Conservation (phyloP, 2,329 filamentous ascomycete species). For the Ophiostoma ulmi region DNA sequence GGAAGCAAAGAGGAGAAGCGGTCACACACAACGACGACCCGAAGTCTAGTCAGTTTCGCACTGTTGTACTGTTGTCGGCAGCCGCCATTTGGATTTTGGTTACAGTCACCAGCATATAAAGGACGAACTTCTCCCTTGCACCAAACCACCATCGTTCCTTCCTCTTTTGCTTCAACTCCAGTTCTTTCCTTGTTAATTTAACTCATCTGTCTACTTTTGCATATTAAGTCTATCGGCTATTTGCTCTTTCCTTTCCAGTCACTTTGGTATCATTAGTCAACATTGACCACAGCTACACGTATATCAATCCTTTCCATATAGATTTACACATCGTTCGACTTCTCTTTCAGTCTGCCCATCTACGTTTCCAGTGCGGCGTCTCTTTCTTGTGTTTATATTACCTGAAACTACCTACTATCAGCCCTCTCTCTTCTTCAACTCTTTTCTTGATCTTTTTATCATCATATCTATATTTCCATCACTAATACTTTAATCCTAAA, state of each 20-base stretch:
- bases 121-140: background rate
- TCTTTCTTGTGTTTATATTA: background rate
- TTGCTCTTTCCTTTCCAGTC: background rate
- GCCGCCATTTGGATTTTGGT: too few relatives aligned
- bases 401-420: background rate
- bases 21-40: background rate
- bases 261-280: background rate
- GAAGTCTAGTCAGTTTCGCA: background rate
- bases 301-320: background rate
- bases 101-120: background rate
- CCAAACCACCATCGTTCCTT: background rate
- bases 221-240: background rate
- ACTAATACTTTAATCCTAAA: background rate
- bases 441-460: background rate
- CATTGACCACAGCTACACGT: background rate
- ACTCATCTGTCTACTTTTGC: background rate
- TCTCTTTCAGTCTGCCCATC: background rate
- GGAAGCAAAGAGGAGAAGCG: slow-evolving; percentile 12
- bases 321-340: background rate
- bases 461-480: background rate
- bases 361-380: background rate
- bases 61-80: background rate
- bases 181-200: background rate
- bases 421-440: background rate
- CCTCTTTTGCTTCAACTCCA: background rate